These are phyloP conservation scores for Alternaria ethzedia DNA, from an alignment of 2,329 filamentous ascomycete species.

Conservation along the genomic window DNA sequence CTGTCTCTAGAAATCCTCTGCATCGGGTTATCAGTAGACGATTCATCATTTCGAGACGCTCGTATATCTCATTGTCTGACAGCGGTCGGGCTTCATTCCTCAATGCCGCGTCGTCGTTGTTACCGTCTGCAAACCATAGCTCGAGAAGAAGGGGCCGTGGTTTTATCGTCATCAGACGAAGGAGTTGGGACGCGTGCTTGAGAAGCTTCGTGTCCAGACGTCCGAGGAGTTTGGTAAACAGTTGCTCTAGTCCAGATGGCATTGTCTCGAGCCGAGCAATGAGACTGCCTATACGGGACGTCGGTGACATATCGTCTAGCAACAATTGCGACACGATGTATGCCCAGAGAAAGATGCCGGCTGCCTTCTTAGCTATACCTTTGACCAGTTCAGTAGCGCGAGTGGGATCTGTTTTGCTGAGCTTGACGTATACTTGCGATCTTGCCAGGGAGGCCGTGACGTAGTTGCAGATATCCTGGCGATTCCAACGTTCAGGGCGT, in stretches of 20 bases:
- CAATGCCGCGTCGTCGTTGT: neutral
- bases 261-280: neutral
- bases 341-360: neutral
- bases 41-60: neutral
- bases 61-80: neutral
- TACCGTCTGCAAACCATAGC: conserved; percentile 1
- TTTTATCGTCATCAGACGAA: conserved; percentile 5
- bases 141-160: neutral
- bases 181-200: conserved; percentile 15
- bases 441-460: neutral
- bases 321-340: neutral
- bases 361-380: neutral
- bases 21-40: neutral
- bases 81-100: neutral
- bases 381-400: neutral
- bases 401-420: neutral
- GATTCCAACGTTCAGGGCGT: neutral
- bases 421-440: neutral
- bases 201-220: conserved; percentile 8
- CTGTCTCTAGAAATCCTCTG: neutral
- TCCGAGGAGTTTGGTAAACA: neutral
- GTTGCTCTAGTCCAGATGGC: neutral
- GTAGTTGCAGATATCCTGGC: neutral
- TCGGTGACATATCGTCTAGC: neutral
- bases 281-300: neutral